phyloP scores from a whole-genome alignment of 441 rosid species.

The Arabidopsis hybrid region DNA sequence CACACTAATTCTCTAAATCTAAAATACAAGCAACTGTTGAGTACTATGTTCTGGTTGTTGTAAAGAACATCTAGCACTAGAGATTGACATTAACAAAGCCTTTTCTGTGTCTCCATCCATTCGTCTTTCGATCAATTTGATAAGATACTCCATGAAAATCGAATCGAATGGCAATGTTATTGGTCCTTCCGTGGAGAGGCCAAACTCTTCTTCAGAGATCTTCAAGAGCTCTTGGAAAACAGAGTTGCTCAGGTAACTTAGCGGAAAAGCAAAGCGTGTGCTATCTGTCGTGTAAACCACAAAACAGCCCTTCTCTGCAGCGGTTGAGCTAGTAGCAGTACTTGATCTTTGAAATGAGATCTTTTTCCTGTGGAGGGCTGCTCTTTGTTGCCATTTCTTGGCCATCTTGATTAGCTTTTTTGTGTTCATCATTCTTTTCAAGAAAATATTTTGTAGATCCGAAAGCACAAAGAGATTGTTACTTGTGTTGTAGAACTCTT shows the following conservation, averaged over 20 bases:
- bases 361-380: conserved; percentile 23
- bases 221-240: conserved; percentile 50
- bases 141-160: conserved; percentile 33
- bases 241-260: background rate
- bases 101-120: conserved; percentile 36
- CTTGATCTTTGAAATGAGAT: conserved; percentile 37
- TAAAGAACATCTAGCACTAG: background rate
- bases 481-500: background rate
- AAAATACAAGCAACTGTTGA: conserved; percentile 31
- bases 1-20: conserved; percentile 3
- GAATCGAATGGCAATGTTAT: conserved; percentile 47
- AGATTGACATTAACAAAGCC: conserved; percentile 32
- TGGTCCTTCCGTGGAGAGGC: conserved; percentile 40
- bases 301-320: conserved; percentile 42
- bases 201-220: conserved; percentile 54
- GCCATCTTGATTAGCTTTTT: conserved; percentile 37
- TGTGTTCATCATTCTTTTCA: conserved; percentile 18
- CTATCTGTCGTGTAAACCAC: conserved; percentile 46
- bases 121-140: conserved; percentile 34
- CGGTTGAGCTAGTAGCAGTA: conserved; percentile 5
- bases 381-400: conserved; percentile 41
- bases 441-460: background rate
- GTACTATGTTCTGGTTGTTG: background rate
- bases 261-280: conserved; percentile 40
- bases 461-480: background rate